Evolutionary conservation across 2,329 filamentous ascomycete genomes (phyloP), one percentile per base, ranked within the genome.

Genomic region (Penicillium sp.): DNA sequence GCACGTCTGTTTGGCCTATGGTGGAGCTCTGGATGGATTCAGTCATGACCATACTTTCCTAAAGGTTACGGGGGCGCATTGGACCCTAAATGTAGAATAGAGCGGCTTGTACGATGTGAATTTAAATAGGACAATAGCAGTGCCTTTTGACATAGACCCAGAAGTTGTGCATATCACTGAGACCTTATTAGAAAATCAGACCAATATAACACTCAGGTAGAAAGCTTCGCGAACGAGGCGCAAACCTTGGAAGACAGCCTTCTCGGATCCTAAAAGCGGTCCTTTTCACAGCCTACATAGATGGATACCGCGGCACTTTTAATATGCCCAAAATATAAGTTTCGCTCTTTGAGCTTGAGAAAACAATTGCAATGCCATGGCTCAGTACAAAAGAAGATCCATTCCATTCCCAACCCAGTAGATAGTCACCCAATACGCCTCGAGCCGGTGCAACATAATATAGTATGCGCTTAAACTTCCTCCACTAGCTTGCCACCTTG

Each of bases 401-500:
- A 24, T 38, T 55, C 52, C 41, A 45, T 55, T 40, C 49, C 40
- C 44, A 40, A 28, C 50, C 32, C 38, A 40, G 18, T 20, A 38
- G 32, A 42, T 46, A 40, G 43, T 44, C 36, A 34, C 49, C 54
- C 46, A 53, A 53, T 54, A 51, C 62, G 59, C 63, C 60, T 32
- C 44, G 42, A 55, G 52, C 46, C 52, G 26, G 52, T 41, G 47
- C 36, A 51, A 39, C 40, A 42, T 44, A 8, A 34, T 40, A 38
- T 36, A 47, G 44, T 44, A 28, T 29, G 20, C 18, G 13, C 22
- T 61, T 49, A 70, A 35, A 71, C 47, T 49, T 72, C 69, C 50
- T 71, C 63, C 32, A 72, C 69, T 46, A 71, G 57, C 45, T 66
- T 70, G 31, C 58, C 54, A 22, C 16, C 48, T 14, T 28, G 36